A percentile compares a stretch with the other conserved stretches of the same genome.
These are phyloP conservation scores for Discostella pseudostelligera DNA, from an alignment of 108 stramenopile genomes.

Conservation along the genomic window DNA sequence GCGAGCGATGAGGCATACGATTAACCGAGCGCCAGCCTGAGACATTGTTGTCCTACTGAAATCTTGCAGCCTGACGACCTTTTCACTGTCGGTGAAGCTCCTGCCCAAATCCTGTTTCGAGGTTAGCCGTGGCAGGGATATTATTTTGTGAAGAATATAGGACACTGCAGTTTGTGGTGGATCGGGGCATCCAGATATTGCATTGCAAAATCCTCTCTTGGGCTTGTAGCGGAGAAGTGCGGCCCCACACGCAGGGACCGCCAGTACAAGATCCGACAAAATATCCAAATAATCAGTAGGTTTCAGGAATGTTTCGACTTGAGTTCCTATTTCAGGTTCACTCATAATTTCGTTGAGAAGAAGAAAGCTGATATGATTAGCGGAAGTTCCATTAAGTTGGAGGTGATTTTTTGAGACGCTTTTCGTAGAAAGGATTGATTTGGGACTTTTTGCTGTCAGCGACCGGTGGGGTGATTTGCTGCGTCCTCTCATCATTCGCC, in stretches of 20 bases:
- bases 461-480: constrained; percentile 55
- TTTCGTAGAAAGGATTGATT: constrained; percentile 31
- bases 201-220: constrained; percentile 49
- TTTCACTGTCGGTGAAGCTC: constrained; percentile 12
- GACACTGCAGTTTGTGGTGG: constrained; percentile 81
- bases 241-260: constrained; percentile 87
- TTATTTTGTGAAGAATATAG: constrained; percentile 81
- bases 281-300: constrained; percentile 72
- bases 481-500: constrained; percentile 27
- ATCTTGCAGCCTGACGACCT: constrained; percentile 29
- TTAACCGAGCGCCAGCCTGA: constrained; percentile 71
- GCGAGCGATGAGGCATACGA: constrained; percentile 84
- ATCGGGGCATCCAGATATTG: constrained; percentile 63
- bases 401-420: constrained; percentile 28
- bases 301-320: constrained; percentile 55
- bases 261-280: constrained; percentile 85
- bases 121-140: constrained; percentile 71
- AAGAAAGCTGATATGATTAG: constrained; percentile 57
- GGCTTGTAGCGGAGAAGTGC: constrained; percentile 80
- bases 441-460: constrained; percentile 27
- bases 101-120: constrained; percentile 9
- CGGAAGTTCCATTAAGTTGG: constrained; percentile 51
- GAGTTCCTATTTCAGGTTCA: background rate
- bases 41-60: constrained; percentile 51
- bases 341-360: constrained; percentile 49